A percentile compares a stretch with the other conserved stretches of the same genome.
phyloP scores from a whole-genome alignment of 176 grass and related monocot genomes.

The Phyllostachys edulis region DNA sequence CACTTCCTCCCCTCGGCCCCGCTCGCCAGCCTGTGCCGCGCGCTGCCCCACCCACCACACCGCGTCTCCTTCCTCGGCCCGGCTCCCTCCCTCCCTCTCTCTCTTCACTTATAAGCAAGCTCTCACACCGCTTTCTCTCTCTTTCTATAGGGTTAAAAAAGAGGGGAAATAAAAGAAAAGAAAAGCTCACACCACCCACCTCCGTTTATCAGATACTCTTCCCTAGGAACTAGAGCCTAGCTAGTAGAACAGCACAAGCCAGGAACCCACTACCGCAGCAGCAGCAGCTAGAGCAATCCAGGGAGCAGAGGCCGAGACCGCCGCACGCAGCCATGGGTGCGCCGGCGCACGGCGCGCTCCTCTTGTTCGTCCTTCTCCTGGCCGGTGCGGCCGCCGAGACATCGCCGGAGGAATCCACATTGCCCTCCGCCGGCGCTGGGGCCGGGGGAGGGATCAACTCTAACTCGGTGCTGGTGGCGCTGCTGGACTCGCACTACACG shows the following conservation, averaged over 20 bases:
- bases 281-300: neutral
- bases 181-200: slow-evolving; percentile 49
- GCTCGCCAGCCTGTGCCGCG: slow-evolving; percentile 36
- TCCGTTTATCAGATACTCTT: slow-evolving; percentile 12
- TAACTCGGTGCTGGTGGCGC: slow-evolving; percentile 59
- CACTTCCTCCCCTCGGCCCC: slow-evolving; percentile 10
- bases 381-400: slow-evolving; percentile 2
- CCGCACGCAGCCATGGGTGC: slow-evolving; percentile 35
- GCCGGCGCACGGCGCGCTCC: slow-evolving; percentile 41
- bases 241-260: neutral
- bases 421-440: neutral
- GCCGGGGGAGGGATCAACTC: slow-evolving; percentile 33
- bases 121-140: neutral
- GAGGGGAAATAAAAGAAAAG: neutral
- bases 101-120: slow-evolving; percentile 53
- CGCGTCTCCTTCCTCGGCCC: slow-evolving; percentile 19
- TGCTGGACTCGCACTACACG: slow-evolving; percentile 72
- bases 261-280: neutral
- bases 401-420: slow-evolving; percentile 42
- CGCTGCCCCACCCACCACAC: neutral
- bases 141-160: slow-evolving; percentile 5
- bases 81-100: neutral
- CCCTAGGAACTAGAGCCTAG: neutral
- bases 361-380: slow-evolving; percentile 37
- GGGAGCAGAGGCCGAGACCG: neutral